phyloP scores from a whole-genome alignment of 495 filamentous ascomycete genomes.

The Aspergillus coremiiformis region DNA sequence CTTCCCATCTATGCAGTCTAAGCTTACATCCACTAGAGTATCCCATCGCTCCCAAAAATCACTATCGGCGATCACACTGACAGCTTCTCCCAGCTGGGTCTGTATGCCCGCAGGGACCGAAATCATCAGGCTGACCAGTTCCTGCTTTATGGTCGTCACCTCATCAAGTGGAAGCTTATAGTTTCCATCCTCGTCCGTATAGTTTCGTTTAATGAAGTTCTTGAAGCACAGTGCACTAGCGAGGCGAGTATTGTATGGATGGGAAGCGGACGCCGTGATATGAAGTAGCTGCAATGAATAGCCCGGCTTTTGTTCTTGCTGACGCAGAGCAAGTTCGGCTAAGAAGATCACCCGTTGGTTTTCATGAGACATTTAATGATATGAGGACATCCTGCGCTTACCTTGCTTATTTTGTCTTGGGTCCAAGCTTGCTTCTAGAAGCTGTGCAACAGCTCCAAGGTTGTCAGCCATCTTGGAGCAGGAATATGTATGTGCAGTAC shows the following conservation, averaged over 20 bases:
- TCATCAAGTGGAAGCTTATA: constrained; percentile 77
- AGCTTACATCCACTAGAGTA: constrained; percentile 68
- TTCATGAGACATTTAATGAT: constrained; percentile 3
- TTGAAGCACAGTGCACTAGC: constrained; percentile 95
- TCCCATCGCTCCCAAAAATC: constrained; percentile 97
- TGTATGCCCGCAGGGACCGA: constrained; percentile 79
- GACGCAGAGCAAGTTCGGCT: constrained; percentile 75
- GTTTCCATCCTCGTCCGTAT: constrained; percentile 86
- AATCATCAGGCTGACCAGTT: constrained; percentile 95
- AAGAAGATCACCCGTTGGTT: constrained; percentile 4
- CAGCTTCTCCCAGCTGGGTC: constrained; percentile 88
- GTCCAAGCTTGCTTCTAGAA: constrained; percentile 83
- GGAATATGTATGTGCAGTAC: constrained; percentile 16
- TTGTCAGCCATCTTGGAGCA: constrained; percentile 63
- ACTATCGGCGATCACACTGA: constrained; percentile 94
- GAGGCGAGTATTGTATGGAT: constrained; percentile 69
- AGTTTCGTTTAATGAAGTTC: constrained; percentile 91
- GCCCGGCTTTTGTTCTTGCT: constrained; percentile 67
- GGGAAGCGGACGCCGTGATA: constrained; percentile 67
- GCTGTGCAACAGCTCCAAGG: constrained; percentile 62
- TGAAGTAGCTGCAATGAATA: constrained; percentile 85
- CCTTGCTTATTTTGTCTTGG: constrained; percentile 82
- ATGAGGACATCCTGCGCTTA: constrained; percentile 28
- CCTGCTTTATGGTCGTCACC: constrained; percentile 81
- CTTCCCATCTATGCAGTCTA: not conserved